Conservation (phyloP, 345 rosid species). For the Geranium brycei region DNA sequence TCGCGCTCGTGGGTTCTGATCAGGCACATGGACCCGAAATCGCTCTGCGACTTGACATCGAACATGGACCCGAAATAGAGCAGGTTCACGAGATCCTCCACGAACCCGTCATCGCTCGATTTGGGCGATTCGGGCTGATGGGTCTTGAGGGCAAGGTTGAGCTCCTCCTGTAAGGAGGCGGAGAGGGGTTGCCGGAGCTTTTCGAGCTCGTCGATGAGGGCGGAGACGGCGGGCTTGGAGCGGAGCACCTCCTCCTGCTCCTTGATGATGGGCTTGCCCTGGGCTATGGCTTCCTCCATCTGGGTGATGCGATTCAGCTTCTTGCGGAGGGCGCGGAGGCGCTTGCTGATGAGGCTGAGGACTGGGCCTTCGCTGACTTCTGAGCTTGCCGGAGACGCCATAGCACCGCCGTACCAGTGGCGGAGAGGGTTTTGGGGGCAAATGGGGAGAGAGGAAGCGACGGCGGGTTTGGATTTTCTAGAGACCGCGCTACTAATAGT, state of each 20-base stretch:
- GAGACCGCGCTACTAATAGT: too few species aligned
- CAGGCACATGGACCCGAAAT: conserved; percentile 61
- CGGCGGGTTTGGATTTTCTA: too few species aligned
- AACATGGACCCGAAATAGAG: conserved; percentile 74
- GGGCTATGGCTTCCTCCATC: conserved; percentile 70
- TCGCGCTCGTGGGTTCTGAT: conserved; percentile 82
- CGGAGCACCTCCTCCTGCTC: conserved; percentile 86
- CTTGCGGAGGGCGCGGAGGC: conserved; percentile 84
- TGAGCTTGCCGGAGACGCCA: conserved; percentile 12
- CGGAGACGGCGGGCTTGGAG: conserved; percentile 52
- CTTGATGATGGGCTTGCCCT: conserved; percentile 66
- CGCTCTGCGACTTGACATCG: conserved; percentile 71
- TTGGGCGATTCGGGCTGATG: not conserved
- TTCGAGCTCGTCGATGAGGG: conserved; percentile 77
- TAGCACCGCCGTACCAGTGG: conserved; percentile 13
- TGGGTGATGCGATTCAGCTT: conserved; percentile 64
- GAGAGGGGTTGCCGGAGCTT: conserved; percentile 64
- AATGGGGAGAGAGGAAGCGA: too few species aligned
- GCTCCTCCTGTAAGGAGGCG: conserved; percentile 60
- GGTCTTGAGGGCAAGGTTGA: conserved; percentile 29
- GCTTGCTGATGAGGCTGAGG: conserved; percentile 68
- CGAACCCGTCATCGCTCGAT: conserved; percentile 9
- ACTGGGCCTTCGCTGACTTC: conserved; percentile 65
- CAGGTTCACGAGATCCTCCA: conserved; percentile 64
- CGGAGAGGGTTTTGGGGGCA: not conserved